A percentile compares a stretch with the other conserved stretches of the same genome.
phyloP scores from a whole-genome alignment of 257 asterid species.

The Przewalskia tangutica region DNA sequence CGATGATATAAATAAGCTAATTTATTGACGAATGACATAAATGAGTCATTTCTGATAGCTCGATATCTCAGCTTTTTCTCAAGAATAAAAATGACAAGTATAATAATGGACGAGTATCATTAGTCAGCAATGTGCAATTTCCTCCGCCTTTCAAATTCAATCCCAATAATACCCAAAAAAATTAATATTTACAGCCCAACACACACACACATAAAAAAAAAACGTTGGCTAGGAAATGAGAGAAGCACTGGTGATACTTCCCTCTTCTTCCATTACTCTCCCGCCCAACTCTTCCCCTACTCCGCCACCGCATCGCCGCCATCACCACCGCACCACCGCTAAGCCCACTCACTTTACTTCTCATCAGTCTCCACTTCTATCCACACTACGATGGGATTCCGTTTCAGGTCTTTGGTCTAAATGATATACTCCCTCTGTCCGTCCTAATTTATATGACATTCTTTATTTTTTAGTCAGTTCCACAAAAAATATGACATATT shows the following conservation, averaged over 20 bases:
- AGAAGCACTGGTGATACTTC: conserved; percentile 51
- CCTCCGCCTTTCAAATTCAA: conserved; percentile 43
- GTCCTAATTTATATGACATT: too few species aligned
- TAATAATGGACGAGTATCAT: too few species aligned
- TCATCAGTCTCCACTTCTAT: conserved; percentile 33
- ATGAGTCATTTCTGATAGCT: too few species aligned
- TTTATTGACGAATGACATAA: too few species aligned
- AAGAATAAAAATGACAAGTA: too few species aligned
- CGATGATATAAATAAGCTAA: too few species aligned
- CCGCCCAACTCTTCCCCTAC: conserved; percentile 38
- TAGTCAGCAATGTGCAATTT: not conserved
- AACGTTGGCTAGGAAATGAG: conserved; percentile 54
- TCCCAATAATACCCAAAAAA: conserved; percentile 10
- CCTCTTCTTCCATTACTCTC: conserved; percentile 41
- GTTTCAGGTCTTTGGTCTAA: not conserved
- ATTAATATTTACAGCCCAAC: not conserved
- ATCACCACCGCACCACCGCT: conserved; percentile 18
- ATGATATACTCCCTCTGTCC: too few species aligned
- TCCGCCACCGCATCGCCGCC: conserved; percentile 15
- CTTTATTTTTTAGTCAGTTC: too few species aligned
- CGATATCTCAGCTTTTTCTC: too few species aligned
- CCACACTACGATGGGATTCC: conserved; percentile 30
- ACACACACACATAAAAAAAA: not conserved
- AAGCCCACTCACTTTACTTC: conserved; percentile 14
- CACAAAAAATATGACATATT: too few species aligned